Base-by-base conservation (phyloP, 148 eudicot species). In the Bassia scoparia region DNA sequence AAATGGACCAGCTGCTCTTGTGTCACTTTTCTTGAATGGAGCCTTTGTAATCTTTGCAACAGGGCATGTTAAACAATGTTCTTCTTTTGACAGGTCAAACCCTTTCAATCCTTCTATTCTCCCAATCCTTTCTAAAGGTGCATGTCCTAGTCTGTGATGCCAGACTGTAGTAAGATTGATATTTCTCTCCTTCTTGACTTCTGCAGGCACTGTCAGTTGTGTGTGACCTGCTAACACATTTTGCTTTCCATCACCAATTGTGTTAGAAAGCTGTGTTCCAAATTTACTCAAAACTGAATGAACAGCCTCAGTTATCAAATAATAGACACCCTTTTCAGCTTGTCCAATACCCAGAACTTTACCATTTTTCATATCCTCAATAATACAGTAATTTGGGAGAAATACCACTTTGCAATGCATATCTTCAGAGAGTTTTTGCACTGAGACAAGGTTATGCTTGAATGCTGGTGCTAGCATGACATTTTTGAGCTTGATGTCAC, bases 91-190 rank as follows among this genome's bases (percentile, higher is more conserved):
- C n/a, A 1, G 2, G 0, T 43, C 12, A 17, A 8, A 26, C 8
- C 5, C 17, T 1, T 21, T 3, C 13, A 53, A 1, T 7, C 33
- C 24, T 7, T 18, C 12, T 2, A 67, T 46, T 9, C 5, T 23
- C 1, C 23, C 46, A 1, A 67, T 6, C 27, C 26, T 67, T 0
- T 26, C 15, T 1, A 43, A 1, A 23, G 70, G 53, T 0, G 70
- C 50, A 66, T 66, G 69, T 5, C 69, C 52, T 2, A 66, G 10
- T 24, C 50, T 66, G n/a, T n/a, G n/a, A n/a, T 65, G 69, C 69
- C 50, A 65, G 17, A n/a, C 5, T 0, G 49, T 65, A 4, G 24
- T 27, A 1, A 2, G 3, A 7, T 17, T 15, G 16, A 48, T 15
- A 7, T 48, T 8, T 15, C 2, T 7, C 7, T 15, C 14, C 17